Conservation (phyloP, 2,329 filamentous ascomycete genomes). For the Fusarium subglutinans region DNA sequence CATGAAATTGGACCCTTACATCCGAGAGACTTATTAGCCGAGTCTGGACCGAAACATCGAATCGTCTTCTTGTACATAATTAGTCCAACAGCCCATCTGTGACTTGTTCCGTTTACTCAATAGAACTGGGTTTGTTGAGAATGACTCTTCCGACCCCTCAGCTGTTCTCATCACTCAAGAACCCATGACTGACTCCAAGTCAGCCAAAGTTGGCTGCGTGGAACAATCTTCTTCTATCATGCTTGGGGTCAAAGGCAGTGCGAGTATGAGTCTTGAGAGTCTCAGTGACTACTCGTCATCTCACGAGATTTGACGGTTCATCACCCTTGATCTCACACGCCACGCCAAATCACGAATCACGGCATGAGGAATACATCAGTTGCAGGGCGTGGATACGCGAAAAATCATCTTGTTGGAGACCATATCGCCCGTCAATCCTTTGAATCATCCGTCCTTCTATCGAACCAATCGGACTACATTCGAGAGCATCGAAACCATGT, state of each 20-base stretch:
- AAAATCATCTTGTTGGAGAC: slow-evolving; percentile 42
- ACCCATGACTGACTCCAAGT: not conserved
- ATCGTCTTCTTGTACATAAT: slow-evolving; percentile 23
- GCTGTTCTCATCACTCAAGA: not conserved
- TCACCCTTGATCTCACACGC: not conserved
- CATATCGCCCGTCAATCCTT: slow-evolving; percentile 39
- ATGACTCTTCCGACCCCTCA: not conserved
- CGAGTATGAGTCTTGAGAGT: not conserved
- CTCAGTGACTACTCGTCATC: not conserved
- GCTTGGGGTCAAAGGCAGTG: too few species aligned
- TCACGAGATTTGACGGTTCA: not conserved
- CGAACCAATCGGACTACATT: slow-evolving; percentile 36
- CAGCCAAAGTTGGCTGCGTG: not conserved
- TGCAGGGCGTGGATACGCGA: slow-evolving; percentile 13
- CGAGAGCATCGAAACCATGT: slow-evolving; percentile 33
- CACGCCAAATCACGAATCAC: not conserved
- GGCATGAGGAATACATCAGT: not conserved
- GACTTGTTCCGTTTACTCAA: not conserved
- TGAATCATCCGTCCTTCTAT: slow-evolving; percentile 39
- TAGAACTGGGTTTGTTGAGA: too few species aligned
- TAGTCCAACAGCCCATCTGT: not conserved
- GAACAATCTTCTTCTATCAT: not conserved
- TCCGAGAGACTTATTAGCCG: slow-evolving; percentile 39
- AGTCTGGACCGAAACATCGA: slow-evolving; percentile 37
- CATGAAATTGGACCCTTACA: slow-evolving; percentile 33